Evolutionary conservation across 345 rosid species (phyloP), one percentile per base, ranked within the genome.

Genomic region (Syzygium aromaticum): DNA sequence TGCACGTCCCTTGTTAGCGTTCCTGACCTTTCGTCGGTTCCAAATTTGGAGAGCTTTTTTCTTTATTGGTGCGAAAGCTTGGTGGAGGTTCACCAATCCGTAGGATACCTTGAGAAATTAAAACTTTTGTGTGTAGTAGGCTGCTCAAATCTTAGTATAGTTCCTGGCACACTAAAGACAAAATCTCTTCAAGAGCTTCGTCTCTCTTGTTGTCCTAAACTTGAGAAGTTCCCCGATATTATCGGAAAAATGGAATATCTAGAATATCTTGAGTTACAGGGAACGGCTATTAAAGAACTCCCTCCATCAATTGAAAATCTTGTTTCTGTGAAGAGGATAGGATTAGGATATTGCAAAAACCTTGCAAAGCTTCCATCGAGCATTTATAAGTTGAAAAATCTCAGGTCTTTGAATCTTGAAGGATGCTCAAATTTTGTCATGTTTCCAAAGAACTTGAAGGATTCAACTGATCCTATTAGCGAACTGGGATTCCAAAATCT

Each of bases 241-340:
- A 3, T 11, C 0, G 67, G 15, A 25, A 12, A 59, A 30, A 11
- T 59, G 30, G 30, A 27, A 59, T 1, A 59, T 59, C 2, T 59
- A 6, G 0, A 59, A 27, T 0, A 0, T 0, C 1, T 27, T 59
- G 0, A 1, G 4, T 14, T 59, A 5, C 0, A 0, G 0, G 0
- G 30, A 15, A 25, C 16, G 0, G 67, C 30, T 2, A 57, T 57
- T 23, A 57, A 57, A 57, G 14, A 57, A 57, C 63, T 57, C 6
- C 63, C 13, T 23, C 0, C n/a, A 57, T 57, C 63, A 23, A 57
- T 57, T 57, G 6, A 23, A 23, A 57, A 57, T 23, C 28, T 57
- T 23, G 28, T 57, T 23, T 57, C 63, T 9, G 3, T 23, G 1
- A 5, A 57, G 6, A 0, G 0, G 12, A 22, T 23, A 11, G 0